phyloP scores from a whole-genome alignment of 2,329 filamentous ascomycete species.

The Amphichorda felina region DNA sequence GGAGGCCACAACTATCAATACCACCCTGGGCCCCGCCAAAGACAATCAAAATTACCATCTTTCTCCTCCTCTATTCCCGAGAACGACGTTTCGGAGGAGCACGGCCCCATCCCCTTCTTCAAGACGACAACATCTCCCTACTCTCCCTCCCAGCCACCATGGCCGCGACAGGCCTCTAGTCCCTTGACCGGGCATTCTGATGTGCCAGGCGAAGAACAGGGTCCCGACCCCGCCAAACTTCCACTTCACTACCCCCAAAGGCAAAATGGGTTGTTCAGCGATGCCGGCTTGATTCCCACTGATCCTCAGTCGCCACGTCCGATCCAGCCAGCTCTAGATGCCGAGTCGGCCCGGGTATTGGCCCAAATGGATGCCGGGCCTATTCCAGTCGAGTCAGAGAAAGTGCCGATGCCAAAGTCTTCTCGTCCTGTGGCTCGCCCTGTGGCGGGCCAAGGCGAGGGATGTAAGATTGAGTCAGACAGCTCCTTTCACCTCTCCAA shows the following conservation, averaged over 20 bases:
- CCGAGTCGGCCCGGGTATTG: too few species aligned
- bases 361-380: slow-evolving; percentile 2
- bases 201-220: too few species aligned
- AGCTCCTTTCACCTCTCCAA: slow-evolving; percentile 41
- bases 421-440: too few species aligned
- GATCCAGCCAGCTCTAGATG: background rate
- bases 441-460: slow-evolving; percentile 7
- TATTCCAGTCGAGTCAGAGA: slow-evolving; percentile 6
- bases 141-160: background rate
- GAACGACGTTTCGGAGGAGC: background rate
- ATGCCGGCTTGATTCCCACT: too few species aligned
- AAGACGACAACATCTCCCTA: background rate
- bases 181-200: too few species aligned
- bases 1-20: background rate
- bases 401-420: slow-evolving; percentile 1
- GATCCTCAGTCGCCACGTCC: background rate
- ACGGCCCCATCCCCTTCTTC: slow-evolving; percentile 1
- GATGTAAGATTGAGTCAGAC: slow-evolving; percentile 27
- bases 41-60: background rate
- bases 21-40: background rate
- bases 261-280: too few species aligned
- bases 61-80: slow-evolving; percentile 3
- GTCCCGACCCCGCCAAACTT: too few species aligned
- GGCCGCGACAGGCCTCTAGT: too few species aligned
- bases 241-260: too few species aligned